Percentiles rank a stretch among this genome's conserved stretches.
Evolutionary conservation across 805 yeast genomes (phyloP).

Genomic region (Tetrapisispora namnaoensis): DNA sequence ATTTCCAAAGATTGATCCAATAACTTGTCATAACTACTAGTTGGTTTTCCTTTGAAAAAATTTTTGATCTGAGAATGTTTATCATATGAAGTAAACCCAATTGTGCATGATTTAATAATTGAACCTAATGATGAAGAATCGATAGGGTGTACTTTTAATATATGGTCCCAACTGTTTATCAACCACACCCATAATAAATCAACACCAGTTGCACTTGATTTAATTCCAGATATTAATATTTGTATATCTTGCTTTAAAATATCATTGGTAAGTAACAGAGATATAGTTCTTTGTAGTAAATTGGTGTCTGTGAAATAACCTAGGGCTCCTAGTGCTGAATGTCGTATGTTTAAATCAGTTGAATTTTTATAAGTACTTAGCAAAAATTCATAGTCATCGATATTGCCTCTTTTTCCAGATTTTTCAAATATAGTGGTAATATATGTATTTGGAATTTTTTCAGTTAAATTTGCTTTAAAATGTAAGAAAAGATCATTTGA

Average conservation of each 20-base stretch:
- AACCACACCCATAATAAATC: conserved; percentile 71
- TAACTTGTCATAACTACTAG: conserved; percentile 53
- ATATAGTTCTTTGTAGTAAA: conserved; percentile 46
- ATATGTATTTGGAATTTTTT: conserved; percentile 65
- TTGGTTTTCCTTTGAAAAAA: conserved; percentile 43
- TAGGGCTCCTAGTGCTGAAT: conserved; percentile 55
- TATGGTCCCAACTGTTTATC: conserved; percentile 58
- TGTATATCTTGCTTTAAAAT: conserved; percentile 64
- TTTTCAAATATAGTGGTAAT: conserved; percentile 55
- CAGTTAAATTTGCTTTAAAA: conserved; percentile 50
- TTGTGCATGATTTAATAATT: conserved; percentile 52
- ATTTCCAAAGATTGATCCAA: conserved; percentile 55
- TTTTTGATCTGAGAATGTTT: conserved; percentile 41
- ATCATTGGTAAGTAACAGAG: conserved; percentile 46
- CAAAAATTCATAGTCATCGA: conserved; percentile 51
- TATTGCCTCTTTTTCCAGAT: conserved; percentile 56
- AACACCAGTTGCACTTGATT: conserved; percentile 53
- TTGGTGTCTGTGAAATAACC: conserved; percentile 50
- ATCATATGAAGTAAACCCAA: conserved; percentile 48
- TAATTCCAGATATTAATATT: conserved; percentile 67
- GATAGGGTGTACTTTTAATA: conserved; percentile 64
- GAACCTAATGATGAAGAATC: conserved; percentile 70
- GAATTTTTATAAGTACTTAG: conserved; percentile 52
- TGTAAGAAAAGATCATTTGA: conserved; percentile 42
- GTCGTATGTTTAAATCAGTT: conserved; percentile 52